Evolutionary conservation across 805 yeast genomes (phyloP).

Genomic region (Wickerhamiella sorbophila): DNA sequence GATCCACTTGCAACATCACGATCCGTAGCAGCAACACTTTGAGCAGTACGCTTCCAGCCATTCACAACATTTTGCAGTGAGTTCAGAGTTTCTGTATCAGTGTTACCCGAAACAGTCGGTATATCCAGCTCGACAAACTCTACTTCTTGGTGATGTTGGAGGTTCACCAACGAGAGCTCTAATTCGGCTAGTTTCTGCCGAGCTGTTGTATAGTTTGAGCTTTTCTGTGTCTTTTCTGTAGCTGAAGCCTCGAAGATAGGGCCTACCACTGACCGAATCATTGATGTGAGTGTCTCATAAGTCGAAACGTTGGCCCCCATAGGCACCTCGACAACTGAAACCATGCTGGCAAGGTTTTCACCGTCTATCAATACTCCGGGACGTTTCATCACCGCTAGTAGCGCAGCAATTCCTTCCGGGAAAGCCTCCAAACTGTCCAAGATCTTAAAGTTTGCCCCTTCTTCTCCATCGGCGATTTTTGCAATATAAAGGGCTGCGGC

Average conservation of each 20-base stretch:
- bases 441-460: neutral
- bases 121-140: conserved; percentile 33
- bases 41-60: conserved; percentile 56
- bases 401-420: conserved; percentile 2
- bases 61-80: conserved; percentile 55
- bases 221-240: conserved; percentile 1
- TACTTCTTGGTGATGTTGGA: conserved; percentile 50
- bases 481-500: neutral
- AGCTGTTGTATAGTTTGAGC: conserved; percentile 4
- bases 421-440: conserved; percentile 9
- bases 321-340: conserved; percentile 8
- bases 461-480: neutral
- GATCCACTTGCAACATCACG: conserved; percentile 44
- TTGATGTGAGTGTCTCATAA: conserved; percentile 32
- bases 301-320: conserved; percentile 2
- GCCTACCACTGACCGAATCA: conserved; percentile 49
- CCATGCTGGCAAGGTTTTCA: conserved; percentile 7
- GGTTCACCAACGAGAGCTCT: conserved; percentile 47
- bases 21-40: conserved; percentile 38
- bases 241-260: conserved; percentile 47
- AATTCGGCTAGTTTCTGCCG: conserved; percentile 32
- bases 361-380: conserved; percentile 2
- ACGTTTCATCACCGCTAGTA: conserved; percentile 9
- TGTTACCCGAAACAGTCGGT: conserved; percentile 22
- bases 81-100: conserved; percentile 48